These are phyloP conservation scores for Aurantiochytrium sp. DNA, from an alignment of 108 stramenopile species.

Conservation along the genomic window DNA sequence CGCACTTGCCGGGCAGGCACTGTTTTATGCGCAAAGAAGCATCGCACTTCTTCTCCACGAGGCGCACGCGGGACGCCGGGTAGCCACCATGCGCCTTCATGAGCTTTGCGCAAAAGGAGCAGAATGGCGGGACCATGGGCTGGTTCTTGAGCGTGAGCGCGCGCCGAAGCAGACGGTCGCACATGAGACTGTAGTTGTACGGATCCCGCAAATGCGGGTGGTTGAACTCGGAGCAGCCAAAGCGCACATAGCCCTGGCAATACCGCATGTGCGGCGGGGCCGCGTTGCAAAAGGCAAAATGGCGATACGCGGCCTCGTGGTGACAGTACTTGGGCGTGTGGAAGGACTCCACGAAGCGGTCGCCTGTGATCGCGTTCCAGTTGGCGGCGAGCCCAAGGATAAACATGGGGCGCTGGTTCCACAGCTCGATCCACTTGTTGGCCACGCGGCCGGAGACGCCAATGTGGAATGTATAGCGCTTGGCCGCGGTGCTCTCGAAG, in stretches of 20 bases:
- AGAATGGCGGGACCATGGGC: not conserved
- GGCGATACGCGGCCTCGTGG: not conserved
- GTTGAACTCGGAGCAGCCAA: not conserved
- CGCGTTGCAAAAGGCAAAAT: conserved; percentile 7
- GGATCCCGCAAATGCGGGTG: conserved; percentile 5
- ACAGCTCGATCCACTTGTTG: conserved; percentile 13
- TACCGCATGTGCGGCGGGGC: not conserved
- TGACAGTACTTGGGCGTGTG: not conserved
- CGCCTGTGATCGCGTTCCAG: not conserved
- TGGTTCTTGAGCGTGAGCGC: not conserved
- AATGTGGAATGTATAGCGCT: not conserved
- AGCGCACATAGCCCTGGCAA: not conserved
- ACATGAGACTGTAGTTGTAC: conserved; percentile 3
- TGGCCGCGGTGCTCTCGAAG: not conserved
- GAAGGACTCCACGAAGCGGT: not conserved
- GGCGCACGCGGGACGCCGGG: not conserved
- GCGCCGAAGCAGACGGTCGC: conserved; percentile 9
- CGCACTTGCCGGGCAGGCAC: not conserved
- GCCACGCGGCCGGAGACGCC: conserved; percentile 21
- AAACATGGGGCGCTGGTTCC: not conserved
- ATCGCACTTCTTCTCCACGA: not conserved
- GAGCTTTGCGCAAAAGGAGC: not conserved
- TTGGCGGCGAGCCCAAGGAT: not conserved
- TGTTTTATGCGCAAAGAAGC: not conserved
- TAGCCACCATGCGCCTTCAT: not conserved